Base-by-base conservation (phyloP, 306 rosid genomes). In the Comarum palustre region DNA sequence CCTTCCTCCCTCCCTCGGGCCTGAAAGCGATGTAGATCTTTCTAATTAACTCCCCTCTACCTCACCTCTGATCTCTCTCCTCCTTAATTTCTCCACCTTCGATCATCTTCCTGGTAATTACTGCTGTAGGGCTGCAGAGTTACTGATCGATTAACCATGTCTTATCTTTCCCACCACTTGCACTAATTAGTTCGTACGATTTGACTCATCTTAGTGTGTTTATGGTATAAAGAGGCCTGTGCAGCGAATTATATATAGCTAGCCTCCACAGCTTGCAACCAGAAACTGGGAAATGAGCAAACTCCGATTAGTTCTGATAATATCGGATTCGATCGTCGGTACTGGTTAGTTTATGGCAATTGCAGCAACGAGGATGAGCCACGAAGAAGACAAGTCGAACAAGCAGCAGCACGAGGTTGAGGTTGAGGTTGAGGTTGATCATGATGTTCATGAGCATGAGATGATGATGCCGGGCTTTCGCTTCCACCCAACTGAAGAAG, bases 401-500 rank as follows among this genome's bases (percentile, higher is more conserved):
- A 68, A 32, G 61, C 76, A 61, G 52, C 61, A 38, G 39, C 25
- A 51, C 4, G 41, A 60, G 34, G 25, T 17, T 0, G 46, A 22
- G 4, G 80, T 39, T 10, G 43, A 61, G 36, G 27, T 19, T 0
- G 47, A 24, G 3, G 80, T 41, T 10, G 50, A 39, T 39, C 12
- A 34, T 15, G 65, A 31, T 17, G 98, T 91, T 50, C 97, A 95
- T 65, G 96, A 95, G 68, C 91, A 91, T 12, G 99, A 95, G 82
- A 79, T 91, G 89, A 97, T 95, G 5, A 95, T 95, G 99, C 99
- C 97, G 0, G 99, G 99, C 0, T 95, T 95, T 71, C 93, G 99
- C 3, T 94, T 95, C 86, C 99, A 95, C 75, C 99, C 99, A 0
- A 95, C 99, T 0, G 99, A 95, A 72, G 99, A 95, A 78, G 99